These are phyloP conservation scores for Narthecium ossifragum DNA, from an alignment of 106 monocot genomes.

Conservation along the genomic window DNA sequence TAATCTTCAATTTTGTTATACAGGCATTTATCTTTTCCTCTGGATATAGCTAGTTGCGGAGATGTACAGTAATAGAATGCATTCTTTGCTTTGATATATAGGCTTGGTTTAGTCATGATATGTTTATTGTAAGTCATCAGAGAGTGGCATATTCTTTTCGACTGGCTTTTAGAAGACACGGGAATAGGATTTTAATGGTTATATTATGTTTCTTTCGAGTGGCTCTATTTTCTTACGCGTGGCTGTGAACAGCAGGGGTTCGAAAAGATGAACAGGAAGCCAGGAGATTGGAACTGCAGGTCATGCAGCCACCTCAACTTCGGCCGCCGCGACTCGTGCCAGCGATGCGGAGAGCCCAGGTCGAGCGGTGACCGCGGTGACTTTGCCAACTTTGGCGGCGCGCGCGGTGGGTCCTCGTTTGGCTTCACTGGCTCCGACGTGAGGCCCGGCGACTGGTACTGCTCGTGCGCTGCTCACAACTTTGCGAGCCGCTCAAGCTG, in stretches of 20 bases:
- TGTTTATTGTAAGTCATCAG: too few species aligned
- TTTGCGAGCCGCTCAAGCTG: constrained; percentile 92
- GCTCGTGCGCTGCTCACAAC: constrained; percentile 85
- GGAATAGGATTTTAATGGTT: too few species aligned
- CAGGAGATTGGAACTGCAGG: constrained; percentile 94
- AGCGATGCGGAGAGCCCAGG: constrained; percentile 65
- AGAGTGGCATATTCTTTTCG: too few species aligned
- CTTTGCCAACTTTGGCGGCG: constrained; percentile 24
- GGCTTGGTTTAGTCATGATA: too few species aligned
- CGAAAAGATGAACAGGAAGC: constrained; percentile 87
- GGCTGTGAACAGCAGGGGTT: neutral
- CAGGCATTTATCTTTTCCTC: too few species aligned
- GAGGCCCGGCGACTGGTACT: constrained; percentile 93
- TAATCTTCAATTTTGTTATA: too few species aligned
- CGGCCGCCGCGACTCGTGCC: constrained; percentile 88
- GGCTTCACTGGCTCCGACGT: constrained; percentile 58
- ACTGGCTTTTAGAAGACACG: too few species aligned
- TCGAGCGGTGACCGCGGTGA: constrained; percentile 22
- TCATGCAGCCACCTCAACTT: constrained; percentile 95
- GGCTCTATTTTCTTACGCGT: neutral
- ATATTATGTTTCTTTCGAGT: too few species aligned
- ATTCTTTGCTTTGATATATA: too few species aligned
- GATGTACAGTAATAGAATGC: too few species aligned
- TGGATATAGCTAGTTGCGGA: too few species aligned
- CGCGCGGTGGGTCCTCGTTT: constrained; percentile 31